phyloP scores from a whole-genome alignment of 768 basidiomycete species.

The Lepiota venenata region DNA sequence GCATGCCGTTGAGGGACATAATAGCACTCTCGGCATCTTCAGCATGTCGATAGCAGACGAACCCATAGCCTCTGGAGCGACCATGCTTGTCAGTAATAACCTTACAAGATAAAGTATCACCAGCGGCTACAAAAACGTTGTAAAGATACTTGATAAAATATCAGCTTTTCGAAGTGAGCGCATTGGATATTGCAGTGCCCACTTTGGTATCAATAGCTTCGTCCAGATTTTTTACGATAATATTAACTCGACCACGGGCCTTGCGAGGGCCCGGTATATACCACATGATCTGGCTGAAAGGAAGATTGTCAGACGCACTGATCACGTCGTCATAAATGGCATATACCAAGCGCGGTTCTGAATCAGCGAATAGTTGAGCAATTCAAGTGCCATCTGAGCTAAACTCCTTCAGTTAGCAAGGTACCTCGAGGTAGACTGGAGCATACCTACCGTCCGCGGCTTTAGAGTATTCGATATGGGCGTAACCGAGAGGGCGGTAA shows the following conservation, averaged over 20 bases:
- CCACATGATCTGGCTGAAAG: no score
- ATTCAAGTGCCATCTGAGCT: no score
- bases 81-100: conserved; percentile 96
- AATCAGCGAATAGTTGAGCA: no score
- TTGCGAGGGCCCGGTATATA: no score
- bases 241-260: conserved; percentile 86
- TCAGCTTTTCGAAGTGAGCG: background rate
- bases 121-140: conserved; percentile 98
- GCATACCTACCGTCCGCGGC: conserved; percentile 74
- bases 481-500: conserved; percentile 98
- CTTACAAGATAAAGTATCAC: conserved; percentile 98
- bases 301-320: no score
- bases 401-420: background rate
- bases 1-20: conserved; percentile 98
- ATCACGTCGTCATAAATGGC: no score
- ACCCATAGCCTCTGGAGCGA: conserved; percentile 95
- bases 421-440: background rate
- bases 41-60: conserved; percentile 97
- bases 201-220: conserved; percentile 98
- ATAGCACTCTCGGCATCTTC: conserved; percentile 96
- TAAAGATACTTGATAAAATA: conserved; percentile 49
- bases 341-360: no score
- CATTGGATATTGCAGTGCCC: conserved; percentile 4
- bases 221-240: conserved; percentile 99
- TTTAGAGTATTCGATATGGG: conserved; percentile 99